Conservation (phyloP, 345 rosid genomes). For the thale cress (Arabidopsis thaliana) region TAIR10.1 NC_003074.8:1480501-1481000, state of each 20-base stretch:
- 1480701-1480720: constrained; percentile 82
- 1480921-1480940: background rate
- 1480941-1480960: background rate
- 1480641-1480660: constrained; percentile 89
- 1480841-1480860: constrained; percentile 78
- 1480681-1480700: constrained; percentile 90
- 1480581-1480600: background rate
- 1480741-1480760: constrained; percentile 20
- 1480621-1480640: constrained; percentile 54
- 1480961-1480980: constrained; percentile 17
- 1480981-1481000: background rate
- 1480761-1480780: background rate
- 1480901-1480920: constrained; percentile 81
- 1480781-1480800: background rate
- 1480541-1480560: constrained; percentile 85
- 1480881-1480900: constrained; percentile 87
- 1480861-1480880: constrained; percentile 79
- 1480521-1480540: constrained; percentile 81
- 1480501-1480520: constrained; percentile 80
- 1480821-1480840: constrained; percentile 64
- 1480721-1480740: constrained; percentile 95
- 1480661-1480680: constrained; percentile 89
- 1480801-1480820: constrained; percentile 4
- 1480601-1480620: background rate
- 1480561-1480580: constrained; percentile 1